Conservation (phyloP, 2,329 filamentous ascomycete genomes). For the Fonsecaea pedrosoi region DNA sequence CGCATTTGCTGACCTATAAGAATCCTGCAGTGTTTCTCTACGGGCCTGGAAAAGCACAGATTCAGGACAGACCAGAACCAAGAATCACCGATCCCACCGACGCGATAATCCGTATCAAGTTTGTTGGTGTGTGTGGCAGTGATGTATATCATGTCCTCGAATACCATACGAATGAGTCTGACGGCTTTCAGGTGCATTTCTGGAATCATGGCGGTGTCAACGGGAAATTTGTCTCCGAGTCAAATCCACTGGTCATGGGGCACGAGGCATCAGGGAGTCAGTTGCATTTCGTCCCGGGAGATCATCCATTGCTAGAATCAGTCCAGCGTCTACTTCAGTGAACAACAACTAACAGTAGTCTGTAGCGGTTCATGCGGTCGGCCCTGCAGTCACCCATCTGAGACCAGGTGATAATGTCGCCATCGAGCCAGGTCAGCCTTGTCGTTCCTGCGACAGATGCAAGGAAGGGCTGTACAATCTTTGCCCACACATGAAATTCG, state of each 20-base stretch:
- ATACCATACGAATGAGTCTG: not conserved
- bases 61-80: conserved; percentile 50
- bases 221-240: conserved; percentile 40
- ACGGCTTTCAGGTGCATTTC: conserved; percentile 47
- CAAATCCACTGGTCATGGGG: conserved; percentile 44
- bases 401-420: conserved; percentile 45
- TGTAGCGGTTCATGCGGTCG: conserved; percentile 40
- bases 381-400: conserved; percentile 40
- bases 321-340: not conserved
- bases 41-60: conserved; percentile 46
- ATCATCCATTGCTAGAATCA: not conserved
- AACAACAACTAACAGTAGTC: not conserved
- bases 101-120: conserved; percentile 53
- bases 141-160: conserved; percentile 41
- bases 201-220: conserved; percentile 50
- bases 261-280: conserved; percentile 43
- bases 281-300: not conserved
- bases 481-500: conserved; percentile 50
- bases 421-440: conserved; percentile 49
- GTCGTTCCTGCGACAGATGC: conserved; percentile 46
- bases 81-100: conserved; percentile 47
- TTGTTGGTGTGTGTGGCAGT: conserved; percentile 54
- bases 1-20: conserved; percentile 21
- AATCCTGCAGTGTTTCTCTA: conserved; percentile 55
- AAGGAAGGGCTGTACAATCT: conserved; percentile 51